A percentile compares a stretch with the other conserved stretches of the same genome.
Conservation (phyloP, 2,329 filamentous ascomycete genomes). For the Rutstroemia sp. region DNA sequence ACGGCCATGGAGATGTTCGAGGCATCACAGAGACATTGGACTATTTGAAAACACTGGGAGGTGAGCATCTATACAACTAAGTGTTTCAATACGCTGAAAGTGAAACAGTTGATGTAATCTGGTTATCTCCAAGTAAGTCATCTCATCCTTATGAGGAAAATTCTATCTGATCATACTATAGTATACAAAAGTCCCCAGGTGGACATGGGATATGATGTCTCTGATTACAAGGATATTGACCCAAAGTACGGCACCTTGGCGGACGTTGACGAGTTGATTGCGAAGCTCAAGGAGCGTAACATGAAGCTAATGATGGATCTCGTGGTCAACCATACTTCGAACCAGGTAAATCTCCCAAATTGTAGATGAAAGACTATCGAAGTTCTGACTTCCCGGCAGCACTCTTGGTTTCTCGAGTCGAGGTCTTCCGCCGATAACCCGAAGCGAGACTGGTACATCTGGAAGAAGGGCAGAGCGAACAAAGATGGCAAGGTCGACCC, state of each 20-base stretch:
- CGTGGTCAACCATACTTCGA: conserved; percentile 61
- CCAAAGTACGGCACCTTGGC: conserved; percentile 58
- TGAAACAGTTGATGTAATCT: no score
- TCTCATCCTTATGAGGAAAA: no score
- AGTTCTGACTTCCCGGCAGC: conserved; percentile 29
- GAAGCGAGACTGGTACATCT: conserved; percentile 59
- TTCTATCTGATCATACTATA: no score
- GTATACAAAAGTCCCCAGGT: conserved; percentile 52
- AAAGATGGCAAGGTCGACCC: conserved; percentile 11
- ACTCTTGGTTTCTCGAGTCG: conserved; percentile 51
- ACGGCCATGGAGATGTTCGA: no score
- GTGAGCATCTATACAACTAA: no score
- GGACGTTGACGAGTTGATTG: conserved; percentile 32
- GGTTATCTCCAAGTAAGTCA: no score
- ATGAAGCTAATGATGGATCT: conserved; percentile 67
- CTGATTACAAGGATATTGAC: conserved; percentile 60
- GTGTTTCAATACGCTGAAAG: no score
- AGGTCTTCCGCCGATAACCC: conserved; percentile 35
- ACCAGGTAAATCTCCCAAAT: no score
- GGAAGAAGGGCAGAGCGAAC: conserved; percentile 35
- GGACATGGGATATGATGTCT: conserved; percentile 68
- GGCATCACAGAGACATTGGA: no score
- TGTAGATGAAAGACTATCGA: no score
- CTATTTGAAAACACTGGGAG: no score
- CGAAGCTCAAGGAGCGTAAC: conserved; percentile 40